Evolutionary conservation across 331 rosid species (phyloP).

Genomic region (Quercus tomentella): DNA sequence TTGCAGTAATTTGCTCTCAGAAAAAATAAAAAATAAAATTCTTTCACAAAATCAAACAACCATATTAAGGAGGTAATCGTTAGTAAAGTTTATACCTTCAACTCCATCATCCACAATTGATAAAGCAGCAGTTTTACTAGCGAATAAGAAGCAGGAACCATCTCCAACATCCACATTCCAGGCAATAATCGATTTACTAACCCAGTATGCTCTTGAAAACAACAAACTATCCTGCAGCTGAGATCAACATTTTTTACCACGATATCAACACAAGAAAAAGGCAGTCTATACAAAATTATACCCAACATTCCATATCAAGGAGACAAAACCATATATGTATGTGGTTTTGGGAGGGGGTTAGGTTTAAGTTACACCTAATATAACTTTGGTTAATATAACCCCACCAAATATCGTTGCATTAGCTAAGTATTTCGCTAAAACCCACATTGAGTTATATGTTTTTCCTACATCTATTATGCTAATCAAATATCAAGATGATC

Average conservation of each 20-base stretch:
- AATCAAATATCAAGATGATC: no score
- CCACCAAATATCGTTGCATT: no score
- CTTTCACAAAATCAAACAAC: not conserved
- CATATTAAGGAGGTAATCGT: not conserved
- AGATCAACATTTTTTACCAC: not conserved
- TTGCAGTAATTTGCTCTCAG: conserved; percentile 3
- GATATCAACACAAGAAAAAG: not conserved
- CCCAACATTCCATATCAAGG: not conserved
- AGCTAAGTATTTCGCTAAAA: no score
- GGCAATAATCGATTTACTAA: conserved; percentile 58
- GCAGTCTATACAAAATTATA: not conserved
- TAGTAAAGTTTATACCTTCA: conserved; percentile 41
- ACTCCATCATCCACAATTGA: conserved; percentile 34
- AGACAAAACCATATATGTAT: not conserved
- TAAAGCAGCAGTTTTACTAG: conserved; percentile 60
- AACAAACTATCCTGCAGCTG: conserved; percentile 50
- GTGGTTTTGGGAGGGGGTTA: no score
- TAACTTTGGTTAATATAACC: no score
- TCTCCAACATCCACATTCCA: conserved; percentile 69
- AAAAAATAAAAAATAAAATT: not conserved
- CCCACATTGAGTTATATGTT: no score
- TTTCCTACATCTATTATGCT: no score
- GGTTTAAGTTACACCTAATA: no score
- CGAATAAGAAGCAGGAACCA: conserved; percentile 51
- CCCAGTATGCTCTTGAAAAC: conserved; percentile 82